A percentile compares a stretch with the other conserved stretches of the same genome.
phyloP scores from a whole-genome alignment of 306 rosid species.

The Leucaena leucocephala region DNA sequence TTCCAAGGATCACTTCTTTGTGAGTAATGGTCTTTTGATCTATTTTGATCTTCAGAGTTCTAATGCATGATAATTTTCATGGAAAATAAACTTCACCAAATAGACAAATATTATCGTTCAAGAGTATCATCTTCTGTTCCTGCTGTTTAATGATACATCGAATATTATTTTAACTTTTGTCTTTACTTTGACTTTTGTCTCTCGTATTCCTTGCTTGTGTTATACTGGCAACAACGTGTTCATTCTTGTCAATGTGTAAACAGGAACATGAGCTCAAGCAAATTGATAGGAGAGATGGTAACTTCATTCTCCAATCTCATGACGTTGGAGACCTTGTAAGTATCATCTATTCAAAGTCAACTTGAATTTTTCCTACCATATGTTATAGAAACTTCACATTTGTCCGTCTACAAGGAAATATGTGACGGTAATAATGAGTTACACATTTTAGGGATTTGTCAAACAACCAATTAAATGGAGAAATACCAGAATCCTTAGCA shows the following conservation, averaged over 20 bases:
- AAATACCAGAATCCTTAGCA: slow-evolving; percentile 13
- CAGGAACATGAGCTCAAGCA: slow-evolving; percentile 10
- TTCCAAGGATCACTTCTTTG: neutral
- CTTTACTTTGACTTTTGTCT: neutral
- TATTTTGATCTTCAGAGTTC: neutral
- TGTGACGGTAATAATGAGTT: neutral
- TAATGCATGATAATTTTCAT: neutral
- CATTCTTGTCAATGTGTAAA: neutral
- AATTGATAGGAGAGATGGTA: neutral
- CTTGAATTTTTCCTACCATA: neutral
- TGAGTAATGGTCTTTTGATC: neutral
- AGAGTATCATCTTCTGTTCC: too few species aligned
- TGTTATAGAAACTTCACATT: neutral
- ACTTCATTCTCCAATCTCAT: slow-evolving; percentile 1
- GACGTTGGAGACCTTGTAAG: slow-evolving; percentile 15
- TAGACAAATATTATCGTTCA: neutral
- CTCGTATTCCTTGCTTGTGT: neutral
- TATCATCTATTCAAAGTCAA: neutral
- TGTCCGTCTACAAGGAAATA: neutral
- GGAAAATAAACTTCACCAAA: neutral
- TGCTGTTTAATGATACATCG: too few species aligned
- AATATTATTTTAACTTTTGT: too few species aligned
- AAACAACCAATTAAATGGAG: slow-evolving; percentile 28
- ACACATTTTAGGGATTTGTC: slow-evolving; percentile 32
- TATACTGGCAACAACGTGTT: neutral